Evolutionary conservation across 2,329 filamentous ascomycete species (phyloP), one percentile per base, ranked within the genome.

Genomic region (Apiospora pterosperma): DNA sequence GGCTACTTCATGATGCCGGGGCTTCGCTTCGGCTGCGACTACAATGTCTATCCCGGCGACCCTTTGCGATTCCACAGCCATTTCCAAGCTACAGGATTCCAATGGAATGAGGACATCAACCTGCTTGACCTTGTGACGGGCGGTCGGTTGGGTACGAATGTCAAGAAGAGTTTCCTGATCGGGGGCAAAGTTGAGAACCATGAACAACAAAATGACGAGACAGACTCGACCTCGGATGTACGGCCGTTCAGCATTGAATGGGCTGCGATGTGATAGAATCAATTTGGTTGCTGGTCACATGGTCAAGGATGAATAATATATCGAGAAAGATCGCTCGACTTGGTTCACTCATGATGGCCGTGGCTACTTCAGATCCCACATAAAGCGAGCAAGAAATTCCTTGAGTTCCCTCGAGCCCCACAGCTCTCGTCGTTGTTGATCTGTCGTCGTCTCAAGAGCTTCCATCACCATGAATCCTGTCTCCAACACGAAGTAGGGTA

Each of bases 61-160:
- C 93, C 96, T 1, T 82, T 99, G 62, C 90, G 96, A 12, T 99
- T 96, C 76, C 96, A 99, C 77, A 96, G 93, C 58, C 96, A 99
- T 76, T 98, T 97, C 76, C 85, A 97, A 71, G 92, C 90, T 8
- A 91, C 90, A n/a, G 88, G 91, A 36, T 88, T 91, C 70, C 88
- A 84, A n/a, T 98, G 93, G 93, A 89, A 97, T 66, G 88, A 97
- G 72, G 88, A 93, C 70, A 90, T 99, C 64, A 86, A 91, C 41
- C 81, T 98, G 72, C 84, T 97, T 69, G 92, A 97, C 69, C 81
- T 99, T 16, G 90, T 98, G 19, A 91, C 89, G 23, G 93, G 93
- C 8, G 96, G 96, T 5, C 85, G 96, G 70, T 78, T 99, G 67
- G 96, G 94, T 0, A 98, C 96, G 2, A 92, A 92, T 61, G 96